Evolutionary conservation across 805 yeast species (phyloP).

Genomic region (Sugiyamaella floridensis): DNA sequence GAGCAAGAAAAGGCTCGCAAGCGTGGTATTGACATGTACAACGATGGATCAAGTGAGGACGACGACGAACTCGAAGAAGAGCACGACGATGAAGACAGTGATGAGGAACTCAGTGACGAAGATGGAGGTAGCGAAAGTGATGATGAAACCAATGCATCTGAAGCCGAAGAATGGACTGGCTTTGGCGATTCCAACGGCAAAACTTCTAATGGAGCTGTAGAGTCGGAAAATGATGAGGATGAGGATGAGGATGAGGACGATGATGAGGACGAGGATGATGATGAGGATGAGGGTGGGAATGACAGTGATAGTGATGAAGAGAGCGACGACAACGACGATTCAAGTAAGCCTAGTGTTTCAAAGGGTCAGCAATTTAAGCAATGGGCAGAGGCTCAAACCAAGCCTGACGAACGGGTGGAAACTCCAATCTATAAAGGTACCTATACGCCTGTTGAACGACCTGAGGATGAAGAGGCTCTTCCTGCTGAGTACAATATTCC

Average conservation of each 20-base stretch:
- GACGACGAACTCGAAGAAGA: constrained; percentile 27
- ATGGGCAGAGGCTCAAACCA: constrained; percentile 71
- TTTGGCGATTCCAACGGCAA: constrained; percentile 3
- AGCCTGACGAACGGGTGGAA: constrained; percentile 47
- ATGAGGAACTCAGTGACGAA: constrained; percentile 6
- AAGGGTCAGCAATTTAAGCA: constrained; percentile 65
- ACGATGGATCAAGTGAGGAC: constrained; percentile 21
- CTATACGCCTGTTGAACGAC: constrained; percentile 51
- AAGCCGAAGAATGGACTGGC: constrained; percentile 12
- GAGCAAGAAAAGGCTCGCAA: constrained; percentile 36
- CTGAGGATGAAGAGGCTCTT: constrained; percentile 67
- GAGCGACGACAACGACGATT: constrained; percentile 14
- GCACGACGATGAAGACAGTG: constrained; percentile 20
- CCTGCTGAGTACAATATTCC: constrained; percentile 57
- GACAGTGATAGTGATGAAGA: constrained; percentile 28
- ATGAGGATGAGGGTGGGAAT: constrained; percentile 12
- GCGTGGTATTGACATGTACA: constrained; percentile 26
- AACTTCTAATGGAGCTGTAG: neutral
- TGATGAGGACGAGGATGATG: constrained; percentile 25
- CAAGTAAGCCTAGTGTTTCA: constrained; percentile 13
- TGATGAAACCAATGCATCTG: constrained; percentile 16
- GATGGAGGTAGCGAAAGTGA: constrained; percentile 10
- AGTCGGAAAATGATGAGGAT: constrained; percentile 6
- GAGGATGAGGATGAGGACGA: constrained; percentile 17
- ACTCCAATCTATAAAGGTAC: constrained; percentile 44